A percentile compares a stretch with the other conserved stretches of the same genome.
Conservation (phyloP, 768 basidiomycete genomes). For the Lyophyllum decastes region DNA sequence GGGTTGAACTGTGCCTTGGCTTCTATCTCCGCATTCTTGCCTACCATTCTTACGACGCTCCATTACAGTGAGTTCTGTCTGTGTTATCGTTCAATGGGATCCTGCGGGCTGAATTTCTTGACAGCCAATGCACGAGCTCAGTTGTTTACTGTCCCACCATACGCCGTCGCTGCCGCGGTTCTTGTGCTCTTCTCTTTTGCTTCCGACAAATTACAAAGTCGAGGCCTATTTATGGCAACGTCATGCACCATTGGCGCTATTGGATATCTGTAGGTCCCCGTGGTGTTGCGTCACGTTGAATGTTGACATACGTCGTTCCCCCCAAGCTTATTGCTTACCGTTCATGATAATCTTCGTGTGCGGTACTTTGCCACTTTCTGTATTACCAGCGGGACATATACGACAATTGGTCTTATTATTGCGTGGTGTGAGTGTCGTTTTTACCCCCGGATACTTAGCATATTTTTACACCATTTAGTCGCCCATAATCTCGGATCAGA, state of each 20-base stretch:
- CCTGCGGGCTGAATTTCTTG: slow-evolving; percentile 8
- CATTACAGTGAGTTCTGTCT: slow-evolving; percentile 57
- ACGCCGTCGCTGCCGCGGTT: slow-evolving; percentile 69
- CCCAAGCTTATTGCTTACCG: slow-evolving; percentile 54
- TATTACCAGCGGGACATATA: slow-evolving; percentile 76
- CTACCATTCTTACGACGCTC: slow-evolving; percentile 77
- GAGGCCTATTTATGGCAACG: slow-evolving; percentile 49
- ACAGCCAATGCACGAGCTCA: slow-evolving; percentile 68
- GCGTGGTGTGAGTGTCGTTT: slow-evolving; percentile 68
- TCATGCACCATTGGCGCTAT: slow-evolving; percentile 49
- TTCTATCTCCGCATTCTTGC: slow-evolving; percentile 82
- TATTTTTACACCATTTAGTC: slow-evolving; percentile 32
- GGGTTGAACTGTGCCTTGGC: slow-evolving; percentile 75
- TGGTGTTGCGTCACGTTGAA: neutral
- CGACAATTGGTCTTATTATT: slow-evolving; percentile 70
- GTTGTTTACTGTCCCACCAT: slow-evolving; percentile 80
- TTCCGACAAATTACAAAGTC: slow-evolving; percentile 68
- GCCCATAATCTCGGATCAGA: slow-evolving; percentile 80
- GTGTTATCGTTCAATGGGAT: neutral
- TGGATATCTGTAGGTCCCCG: slow-evolving; percentile 61
- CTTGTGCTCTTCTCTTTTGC: slow-evolving; percentile 56
- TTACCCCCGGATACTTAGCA: slow-evolving; percentile 6
- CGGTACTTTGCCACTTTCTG: slow-evolving; percentile 80
- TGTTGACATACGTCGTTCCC: neutral
- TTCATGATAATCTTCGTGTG: slow-evolving; percentile 55